These are phyloP conservation scores for Cnidoscolus chayamansa DNA, from an alignment of 441 rosid species.

Conservation along the genomic window DNA sequence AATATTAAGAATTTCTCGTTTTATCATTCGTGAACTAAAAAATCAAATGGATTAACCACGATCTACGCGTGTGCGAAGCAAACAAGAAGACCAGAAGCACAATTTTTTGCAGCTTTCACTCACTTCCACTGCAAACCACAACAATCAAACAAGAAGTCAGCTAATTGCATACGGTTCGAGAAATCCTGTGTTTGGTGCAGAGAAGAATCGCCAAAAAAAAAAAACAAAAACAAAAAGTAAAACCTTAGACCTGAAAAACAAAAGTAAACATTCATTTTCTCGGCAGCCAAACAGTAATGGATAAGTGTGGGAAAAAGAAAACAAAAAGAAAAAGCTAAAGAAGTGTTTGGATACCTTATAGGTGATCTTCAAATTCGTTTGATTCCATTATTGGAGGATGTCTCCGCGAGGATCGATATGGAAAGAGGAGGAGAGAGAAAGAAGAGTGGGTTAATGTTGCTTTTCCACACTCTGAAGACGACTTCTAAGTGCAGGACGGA, in stretches of 20 bases:
- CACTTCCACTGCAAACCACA: constrained; percentile 9
- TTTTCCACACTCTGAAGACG: constrained; percentile 18
- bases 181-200: background rate
- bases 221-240: background rate
- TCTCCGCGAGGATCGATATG: background rate
- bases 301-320: background rate
- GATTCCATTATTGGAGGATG: constrained; percentile 37
- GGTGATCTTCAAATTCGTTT: constrained; percentile 34
- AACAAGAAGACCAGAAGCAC: constrained; percentile 6
- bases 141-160: background rate
- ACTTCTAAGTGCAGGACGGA: background rate
- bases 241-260: too few relatives aligned
- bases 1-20: background rate
- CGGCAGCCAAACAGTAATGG: constrained; percentile 7
- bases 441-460: background rate
- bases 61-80: background rate
- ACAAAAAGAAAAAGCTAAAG: background rate
- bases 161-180: background rate
- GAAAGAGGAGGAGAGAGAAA: background rate
- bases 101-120: background rate
- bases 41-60: background rate
- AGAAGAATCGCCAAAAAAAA: background rate
- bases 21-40: background rate
- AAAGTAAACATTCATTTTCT: constrained; percentile 4
- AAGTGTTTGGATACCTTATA: constrained; percentile 5